Evolutionary conservation across 2,329 filamentous ascomycete species (phyloP), one percentile per base, ranked within the genome.

Genomic region (Apiospora arundinis): DNA sequence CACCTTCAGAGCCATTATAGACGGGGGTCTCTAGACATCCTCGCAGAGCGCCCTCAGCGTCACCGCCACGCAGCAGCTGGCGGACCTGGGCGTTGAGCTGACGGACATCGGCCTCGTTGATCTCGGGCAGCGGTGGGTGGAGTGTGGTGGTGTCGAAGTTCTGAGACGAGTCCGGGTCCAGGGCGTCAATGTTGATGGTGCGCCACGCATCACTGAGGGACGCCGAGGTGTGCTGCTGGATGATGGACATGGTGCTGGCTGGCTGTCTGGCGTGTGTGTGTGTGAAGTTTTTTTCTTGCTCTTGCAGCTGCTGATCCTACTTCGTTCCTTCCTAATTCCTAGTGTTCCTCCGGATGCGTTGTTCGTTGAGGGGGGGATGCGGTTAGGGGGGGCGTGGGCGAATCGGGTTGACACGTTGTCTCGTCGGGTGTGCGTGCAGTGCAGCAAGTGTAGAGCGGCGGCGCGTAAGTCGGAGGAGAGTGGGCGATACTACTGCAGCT

Each of bases 111-210:
- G 90, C 86, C 77, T 95, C 93, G 77, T 89, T 91, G 73, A 93
- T 89, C 76, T 95, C 92, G 75, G 92, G 88, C 72, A 91, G 91
- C 60, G 92, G 89, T 46, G 95, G 94, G 75, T 93, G 91, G 77
- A 98, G 90, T 23, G 94, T 94, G 72, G 92, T 89, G 74, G 93
- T 91, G 83, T 97, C 93, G 85, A 98, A 98, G 89, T 98, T 98
- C 83, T 90, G 85, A 75, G 93, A 90, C 77, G 94, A 96, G 83
- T 98, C 95, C 72, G 95, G 94, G 82, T 96, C 93, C 78, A 97
- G 89, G 76, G 92, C 92, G 82, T 98, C 95, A 82, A 98, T 92
- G 88, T 98, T 94, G 88, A 98, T 96, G 76, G 94, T 97, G 82
- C 95, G 93, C 90, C 90, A 92, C 79, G 89, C 88, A 76, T 92